Base-by-base conservation (phyloP, 441 rosid genomes). In the Syzygium syzygioides region DNA sequence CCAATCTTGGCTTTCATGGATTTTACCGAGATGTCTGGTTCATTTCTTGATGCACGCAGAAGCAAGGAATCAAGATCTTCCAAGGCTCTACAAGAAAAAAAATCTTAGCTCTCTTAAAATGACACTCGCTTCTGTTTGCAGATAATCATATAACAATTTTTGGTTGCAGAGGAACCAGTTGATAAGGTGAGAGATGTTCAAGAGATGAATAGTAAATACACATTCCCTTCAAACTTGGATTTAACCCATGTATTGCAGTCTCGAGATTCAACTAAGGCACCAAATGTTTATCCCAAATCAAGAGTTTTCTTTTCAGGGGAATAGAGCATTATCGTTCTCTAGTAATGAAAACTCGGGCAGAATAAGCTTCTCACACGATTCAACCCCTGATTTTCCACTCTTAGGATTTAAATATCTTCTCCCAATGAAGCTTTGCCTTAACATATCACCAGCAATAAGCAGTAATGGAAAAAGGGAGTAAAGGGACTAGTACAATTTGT, bases 21-120 rank as follows among this genome's bases (percentile, higher is more conserved):
- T 18, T 87, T 89, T 41, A 97, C 93, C 9, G 98, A 93, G 86
- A 98, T 96, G 18, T 87, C 95, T 52, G 93, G 92, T 59, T 97
- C 96, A 8, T 96, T 96, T 92, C 99, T 94, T 30, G 96, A 95
- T 57, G 98, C 98, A 26, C 79, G 97, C 85, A 96, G 94, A 88
- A 97, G 92, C 92, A 97, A 86, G 50, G 94, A 93, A 92, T 97
- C 98, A 14, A 96, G 93, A 20, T 97, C 99, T 92, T 97, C 99
- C 93, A 97, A 89, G 64, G 98, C 96, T 87, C 98, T 96, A 64
- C 86, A 83, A 68, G 37, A 68, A 52, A 25, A 55, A 86, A 76
- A 19, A 17, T 23, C n/a, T 50, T 14, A 60, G n/a, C 50, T 84
- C 64, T 85, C 84, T 53, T 71, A 86, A 86, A 90, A 80, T 87